phyloP scores from a whole-genome alignment of 768 basidiomycete genomes.

The Hygrocybe punicea region DNA sequence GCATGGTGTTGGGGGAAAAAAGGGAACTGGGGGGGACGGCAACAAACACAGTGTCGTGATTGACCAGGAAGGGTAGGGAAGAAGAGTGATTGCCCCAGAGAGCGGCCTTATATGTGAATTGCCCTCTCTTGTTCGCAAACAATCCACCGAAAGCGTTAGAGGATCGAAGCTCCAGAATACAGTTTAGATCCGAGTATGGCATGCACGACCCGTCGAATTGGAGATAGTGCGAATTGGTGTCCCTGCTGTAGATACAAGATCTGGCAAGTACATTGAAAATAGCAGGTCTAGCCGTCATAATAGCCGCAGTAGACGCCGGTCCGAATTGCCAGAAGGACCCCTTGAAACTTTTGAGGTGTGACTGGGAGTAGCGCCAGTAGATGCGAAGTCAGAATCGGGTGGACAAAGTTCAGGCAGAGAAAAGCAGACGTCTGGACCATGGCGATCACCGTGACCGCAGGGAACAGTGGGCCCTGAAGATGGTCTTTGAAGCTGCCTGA shows the following conservation, averaged over 20 bases:
- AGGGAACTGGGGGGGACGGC: constrained; percentile 16
- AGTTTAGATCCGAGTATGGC: constrained; percentile 57
- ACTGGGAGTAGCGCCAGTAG: background rate
- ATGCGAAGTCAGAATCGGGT: background rate
- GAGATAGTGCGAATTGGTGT: constrained; percentile 40
- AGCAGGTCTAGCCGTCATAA: background rate
- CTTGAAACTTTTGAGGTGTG: background rate
- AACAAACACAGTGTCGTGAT: constrained; percentile 14
- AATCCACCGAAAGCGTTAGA: background rate
- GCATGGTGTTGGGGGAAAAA: constrained; percentile 16
- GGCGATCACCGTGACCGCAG: no score
- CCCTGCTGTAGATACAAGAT: constrained; percentile 28
- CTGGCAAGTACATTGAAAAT: background rate
- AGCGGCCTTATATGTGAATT: background rate
- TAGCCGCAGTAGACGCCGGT: background rate
- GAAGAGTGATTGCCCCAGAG: background rate
- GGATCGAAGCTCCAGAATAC: constrained; percentile 15
- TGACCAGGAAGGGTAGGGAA: constrained; percentile 23
- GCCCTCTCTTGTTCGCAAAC: background rate
- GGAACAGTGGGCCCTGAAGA: background rate
- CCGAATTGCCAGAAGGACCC: background rate
- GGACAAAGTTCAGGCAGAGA: no score
- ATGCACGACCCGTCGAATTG: constrained; percentile 46
- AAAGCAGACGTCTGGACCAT: constrained; percentile 2
- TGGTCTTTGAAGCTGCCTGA: constrained; percentile 32